Conservation (phyloP, 306 rosid genomes). For the Astragalus membranaceus region DNA sequence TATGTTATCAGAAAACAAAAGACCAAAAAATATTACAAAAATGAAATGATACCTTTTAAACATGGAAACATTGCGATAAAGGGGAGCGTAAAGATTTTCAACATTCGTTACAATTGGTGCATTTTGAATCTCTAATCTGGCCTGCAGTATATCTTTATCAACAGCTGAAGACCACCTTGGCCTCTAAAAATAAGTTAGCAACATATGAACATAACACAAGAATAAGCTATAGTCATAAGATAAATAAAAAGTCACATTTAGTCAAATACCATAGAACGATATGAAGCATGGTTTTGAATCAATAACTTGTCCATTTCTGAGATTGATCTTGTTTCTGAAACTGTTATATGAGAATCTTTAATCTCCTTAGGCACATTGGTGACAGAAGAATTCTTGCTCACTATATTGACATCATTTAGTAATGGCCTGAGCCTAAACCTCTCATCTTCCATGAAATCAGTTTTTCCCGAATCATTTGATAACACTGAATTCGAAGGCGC, state of each 20-base stretch:
- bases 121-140: constrained; percentile 59
- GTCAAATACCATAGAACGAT: constrained; percentile 45
- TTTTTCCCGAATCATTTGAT: constrained; percentile 17
- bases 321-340: constrained; percentile 37
- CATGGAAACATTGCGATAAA: constrained; percentile 65
- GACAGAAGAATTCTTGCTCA: constrained; percentile 20
- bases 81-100: constrained; percentile 53
- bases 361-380: constrained; percentile 24
- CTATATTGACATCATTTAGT: constrained; percentile 11
- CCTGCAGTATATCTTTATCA: constrained; percentile 53
- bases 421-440: constrained; percentile 34
- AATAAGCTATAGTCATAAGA: neutral
- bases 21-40: neutral
- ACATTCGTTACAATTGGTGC: constrained; percentile 50
- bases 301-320: constrained; percentile 62
- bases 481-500: neutral
- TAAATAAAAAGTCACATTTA: neutral
- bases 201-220: constrained; percentile 15
- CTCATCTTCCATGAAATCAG: constrained; percentile 14
- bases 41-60: constrained; percentile 56
- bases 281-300: constrained; percentile 40
- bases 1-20: neutral
- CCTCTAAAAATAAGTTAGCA: constrained; percentile 40
- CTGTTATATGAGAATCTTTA: constrained; percentile 23
- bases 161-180: constrained; percentile 59